These are phyloP conservation scores for Tulasnella sp. DNA, from an alignment of 768 basidiomycete species.

Conservation along the genomic window DNA sequence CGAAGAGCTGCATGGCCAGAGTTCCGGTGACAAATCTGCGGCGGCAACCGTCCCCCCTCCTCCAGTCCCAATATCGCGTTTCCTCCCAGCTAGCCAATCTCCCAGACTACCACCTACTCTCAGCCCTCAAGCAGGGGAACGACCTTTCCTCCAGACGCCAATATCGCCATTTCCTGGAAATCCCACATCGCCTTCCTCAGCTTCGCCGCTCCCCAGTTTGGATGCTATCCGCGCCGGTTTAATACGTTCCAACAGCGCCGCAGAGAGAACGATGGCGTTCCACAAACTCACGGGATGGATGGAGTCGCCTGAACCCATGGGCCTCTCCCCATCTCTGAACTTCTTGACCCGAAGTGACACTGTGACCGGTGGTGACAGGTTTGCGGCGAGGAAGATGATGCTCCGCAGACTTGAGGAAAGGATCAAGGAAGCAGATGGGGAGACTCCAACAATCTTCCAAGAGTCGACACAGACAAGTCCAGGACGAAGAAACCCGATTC, in stretches of 20 bases:
- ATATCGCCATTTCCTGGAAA: conserved; percentile 47
- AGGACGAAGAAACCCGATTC: conserved; percentile 20
- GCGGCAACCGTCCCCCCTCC: conserved; percentile 16
- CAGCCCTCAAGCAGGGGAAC: conserved; percentile 35
- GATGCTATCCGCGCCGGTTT: conserved; percentile 52
- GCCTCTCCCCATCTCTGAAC: conserved; percentile 47
- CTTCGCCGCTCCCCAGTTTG: conserved; percentile 39
- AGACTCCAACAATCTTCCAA: conserved; percentile 20
- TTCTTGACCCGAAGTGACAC: conserved; percentile 66
- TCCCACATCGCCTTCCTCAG: conserved; percentile 41
- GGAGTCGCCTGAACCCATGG: conserved; percentile 46
- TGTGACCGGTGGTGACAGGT: conserved; percentile 62
- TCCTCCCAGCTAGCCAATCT: conserved; percentile 27
- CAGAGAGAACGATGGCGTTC: conserved; percentile 76
- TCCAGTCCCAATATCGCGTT: conserved; percentile 17
- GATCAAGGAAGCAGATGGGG: conserved; percentile 27
- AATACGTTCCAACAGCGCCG: conserved; percentile 83
- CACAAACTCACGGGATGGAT: conserved; percentile 77
- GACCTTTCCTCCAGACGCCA: conserved; percentile 45
- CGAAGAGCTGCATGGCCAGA: conserved; percentile 4
- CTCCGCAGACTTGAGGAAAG: conserved; percentile 27
- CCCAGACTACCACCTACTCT: conserved; percentile 18
- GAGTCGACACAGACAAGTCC: conserved; percentile 23
- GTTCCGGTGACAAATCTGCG: conserved; percentile 19
- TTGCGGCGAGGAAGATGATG: conserved; percentile 48